Conservation (phyloP, 208 protist species). For the Novymonas esmeraldas region DNA sequence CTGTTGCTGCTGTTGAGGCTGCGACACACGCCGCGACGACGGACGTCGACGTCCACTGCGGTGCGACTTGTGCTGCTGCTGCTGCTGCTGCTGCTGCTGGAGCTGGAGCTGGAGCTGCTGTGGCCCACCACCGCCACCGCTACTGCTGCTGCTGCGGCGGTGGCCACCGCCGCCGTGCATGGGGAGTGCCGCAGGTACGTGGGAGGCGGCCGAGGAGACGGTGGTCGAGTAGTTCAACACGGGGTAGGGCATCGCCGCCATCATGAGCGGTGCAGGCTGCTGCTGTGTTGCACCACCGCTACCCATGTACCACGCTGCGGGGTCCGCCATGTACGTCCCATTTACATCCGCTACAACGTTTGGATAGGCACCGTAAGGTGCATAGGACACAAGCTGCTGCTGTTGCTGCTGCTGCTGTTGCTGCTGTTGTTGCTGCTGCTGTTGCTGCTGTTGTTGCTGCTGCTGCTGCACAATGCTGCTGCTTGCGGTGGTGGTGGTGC, state of each 20-base stretch:
- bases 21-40: no score
- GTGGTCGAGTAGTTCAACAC: no score
- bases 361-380: slow-evolving; percentile 16
- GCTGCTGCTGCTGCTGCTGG: background rate
- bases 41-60: background rate
- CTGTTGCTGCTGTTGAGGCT: no score
- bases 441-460: slow-evolving; percentile 20
- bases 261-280: background rate
- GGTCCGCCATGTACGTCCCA: background rate
- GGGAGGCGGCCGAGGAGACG: no score
- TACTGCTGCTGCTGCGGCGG: background rate
- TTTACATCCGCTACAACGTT: slow-evolving; percentile 4
- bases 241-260: background rate
- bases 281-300: background rate
- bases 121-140: background rate
- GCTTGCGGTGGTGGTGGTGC: slow-evolving; percentile 1
- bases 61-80: background rate
- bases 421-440: slow-evolving; percentile 25
- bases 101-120: background rate
- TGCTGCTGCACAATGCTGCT: slow-evolving; percentile 8
- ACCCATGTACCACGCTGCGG: background rate
- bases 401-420: slow-evolving; percentile 24
- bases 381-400: slow-evolving; percentile 15
- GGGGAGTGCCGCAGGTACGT: no score
- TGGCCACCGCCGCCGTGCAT: no score